Evolutionary conservation across 2,329 filamentous ascomycete species (phyloP).

Genomic region (Fusarium aywerte): DNA sequence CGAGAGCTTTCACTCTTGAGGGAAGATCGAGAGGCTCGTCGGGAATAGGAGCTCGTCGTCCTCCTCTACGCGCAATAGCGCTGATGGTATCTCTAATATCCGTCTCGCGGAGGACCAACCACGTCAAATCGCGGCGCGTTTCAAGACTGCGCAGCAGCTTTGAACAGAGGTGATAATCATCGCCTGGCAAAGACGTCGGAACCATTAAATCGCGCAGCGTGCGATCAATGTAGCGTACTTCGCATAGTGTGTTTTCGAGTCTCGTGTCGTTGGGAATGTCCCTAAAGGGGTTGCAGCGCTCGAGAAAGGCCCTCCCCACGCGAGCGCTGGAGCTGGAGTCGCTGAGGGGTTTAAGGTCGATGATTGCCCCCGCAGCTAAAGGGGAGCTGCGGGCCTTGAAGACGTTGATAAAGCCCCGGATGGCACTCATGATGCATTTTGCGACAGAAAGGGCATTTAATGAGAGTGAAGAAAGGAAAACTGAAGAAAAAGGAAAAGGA

Average conservation of each 20-base stretch:
- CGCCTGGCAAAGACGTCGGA: slow-evolving; percentile 24
- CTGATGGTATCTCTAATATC: slow-evolving; percentile 20
- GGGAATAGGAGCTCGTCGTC: slow-evolving; percentile 10
- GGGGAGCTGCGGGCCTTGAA: slow-evolving; percentile 15
- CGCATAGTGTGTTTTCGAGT: slow-evolving; percentile 29
- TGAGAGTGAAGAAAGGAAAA: neutral
- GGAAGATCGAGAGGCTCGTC: slow-evolving; percentile 23
- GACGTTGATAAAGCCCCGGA: slow-evolving; percentile 27
- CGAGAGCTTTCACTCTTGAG: slow-evolving; percentile 10
- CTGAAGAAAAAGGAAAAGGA: neutral
- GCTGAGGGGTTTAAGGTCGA: slow-evolving; percentile 17
- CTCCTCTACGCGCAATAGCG: slow-evolving; percentile 21
- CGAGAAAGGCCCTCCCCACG: slow-evolving; percentile 23
- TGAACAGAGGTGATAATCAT: slow-evolving; percentile 27
- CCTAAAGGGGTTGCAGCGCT: slow-evolving; percentile 29
- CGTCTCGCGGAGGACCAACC: slow-evolving; percentile 22
- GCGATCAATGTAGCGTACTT: slow-evolving; percentile 28
- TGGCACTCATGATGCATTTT: slow-evolving; percentile 36
- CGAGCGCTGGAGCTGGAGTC: slow-evolving; percentile 7
- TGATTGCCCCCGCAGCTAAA: slow-evolving; percentile 1
- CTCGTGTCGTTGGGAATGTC: slow-evolving; percentile 18
- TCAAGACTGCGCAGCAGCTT: slow-evolving; percentile 24
- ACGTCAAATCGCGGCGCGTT: slow-evolving; percentile 25
- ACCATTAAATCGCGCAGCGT: slow-evolving; percentile 17
- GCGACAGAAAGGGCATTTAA: neutral